phyloP scores from a whole-genome alignment of 176 grass and related monocot genomes.

The Carex cristatella region DNA sequence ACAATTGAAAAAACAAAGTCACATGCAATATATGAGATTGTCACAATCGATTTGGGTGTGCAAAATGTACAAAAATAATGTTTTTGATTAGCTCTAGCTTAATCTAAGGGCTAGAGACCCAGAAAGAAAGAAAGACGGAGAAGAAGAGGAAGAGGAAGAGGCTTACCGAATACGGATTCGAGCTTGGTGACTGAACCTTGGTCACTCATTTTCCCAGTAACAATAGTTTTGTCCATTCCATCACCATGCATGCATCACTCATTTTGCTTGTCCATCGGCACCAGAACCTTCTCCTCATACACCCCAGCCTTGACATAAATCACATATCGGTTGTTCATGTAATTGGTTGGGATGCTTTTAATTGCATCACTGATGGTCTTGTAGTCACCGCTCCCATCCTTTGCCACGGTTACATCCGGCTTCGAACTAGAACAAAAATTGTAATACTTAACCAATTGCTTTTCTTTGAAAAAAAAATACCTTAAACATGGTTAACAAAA shows the following conservation, averaged over 20 bases:
- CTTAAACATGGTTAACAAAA: too few species aligned
- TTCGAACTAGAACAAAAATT: constrained; percentile 3
- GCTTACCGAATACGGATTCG: constrained; percentile 38
- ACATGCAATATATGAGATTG: too few species aligned
- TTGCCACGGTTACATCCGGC: constrained; percentile 60
- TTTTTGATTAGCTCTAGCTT: too few species aligned
- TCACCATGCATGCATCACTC: constrained; percentile 94
- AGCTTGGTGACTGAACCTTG: constrained; percentile 46
- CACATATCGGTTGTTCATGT: constrained; percentile 36
- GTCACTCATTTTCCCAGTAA: constrained; percentile 49
- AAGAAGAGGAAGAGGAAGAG: too few species aligned
- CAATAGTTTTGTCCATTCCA: constrained; percentile 44
- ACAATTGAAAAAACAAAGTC: too few species aligned
- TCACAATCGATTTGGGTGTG: too few species aligned
- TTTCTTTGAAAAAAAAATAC: not conserved
- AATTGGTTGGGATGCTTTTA: constrained; percentile 39
- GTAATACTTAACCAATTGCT: not conserved
- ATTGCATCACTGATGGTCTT: constrained; percentile 61
- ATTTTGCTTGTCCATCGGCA: constrained; percentile 61
- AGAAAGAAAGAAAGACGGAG: not conserved
- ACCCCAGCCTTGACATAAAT: constrained; percentile 83
- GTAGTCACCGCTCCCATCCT: constrained; percentile 77
- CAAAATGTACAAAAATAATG: too few species aligned
- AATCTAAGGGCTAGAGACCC: not conserved
- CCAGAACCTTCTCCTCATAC: constrained; percentile 60